Evolutionary conservation across 1,284 basidiomycete genomes (phyloP), one percentile per base, ranked within the genome.

Genomic region (Moniliophthora roreri): DNA sequence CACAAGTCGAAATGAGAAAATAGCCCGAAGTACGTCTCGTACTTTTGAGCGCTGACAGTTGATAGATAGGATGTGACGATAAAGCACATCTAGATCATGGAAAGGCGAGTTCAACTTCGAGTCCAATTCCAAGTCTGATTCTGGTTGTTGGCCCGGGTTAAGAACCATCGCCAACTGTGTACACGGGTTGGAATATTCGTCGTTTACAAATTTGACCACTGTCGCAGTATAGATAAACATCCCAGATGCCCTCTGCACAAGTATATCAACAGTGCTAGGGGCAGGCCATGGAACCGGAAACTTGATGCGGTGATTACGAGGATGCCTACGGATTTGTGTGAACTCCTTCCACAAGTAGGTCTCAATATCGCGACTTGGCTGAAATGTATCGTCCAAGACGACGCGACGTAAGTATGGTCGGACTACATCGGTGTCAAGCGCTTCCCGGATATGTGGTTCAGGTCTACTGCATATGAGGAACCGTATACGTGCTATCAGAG

Each of bases 191-290:
- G 61, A 58, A 44, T 63, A 53, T 0, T 57, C 50, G 6, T 58
- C 56, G 23, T 61, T 58, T 23, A 67, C 56, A 45, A 61, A 67
- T 48, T 59, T 61, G 32, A 67, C 56, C 2, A 65, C 62, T 2
- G 64, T 63, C 3, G 61, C 52, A 1, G 64, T 62, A 52, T 67
- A 67, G 9, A 61, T 60, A 24, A 60, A 65, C 40, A 65, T 62
- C 1, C 64, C 62, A 6, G 54, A 54, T 6, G 64, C 57, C 15
- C 62, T 57, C 28, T 59, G 50, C 3, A 63, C 63, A 11, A 66
- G 58, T 10, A 42, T 36, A 24, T 60, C 52, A 15, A 65, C 55
- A 28, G 54, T 55, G 7, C 53, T 50, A 0, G 48, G 18, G 2
- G 57, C 49, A 0, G 64, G 66, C 64, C 64, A 67, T n/a, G 23